phyloP scores from a whole-genome alignment of 345 rosid genomes.

The Lumnitzera racemosa region DNA sequence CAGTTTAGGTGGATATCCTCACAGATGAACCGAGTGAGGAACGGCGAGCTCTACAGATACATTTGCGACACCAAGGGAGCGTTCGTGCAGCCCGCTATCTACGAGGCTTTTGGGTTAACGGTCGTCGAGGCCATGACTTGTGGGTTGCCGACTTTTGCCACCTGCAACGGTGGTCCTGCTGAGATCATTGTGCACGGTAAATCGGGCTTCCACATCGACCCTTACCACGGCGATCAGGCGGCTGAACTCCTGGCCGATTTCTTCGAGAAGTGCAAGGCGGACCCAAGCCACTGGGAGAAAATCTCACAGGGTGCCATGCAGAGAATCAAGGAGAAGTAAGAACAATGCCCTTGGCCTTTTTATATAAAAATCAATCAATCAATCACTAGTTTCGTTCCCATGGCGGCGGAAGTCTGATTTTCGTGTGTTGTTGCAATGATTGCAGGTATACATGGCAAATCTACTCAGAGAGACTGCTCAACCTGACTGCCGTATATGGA shows the following conservation, averaged over 20 bases:
- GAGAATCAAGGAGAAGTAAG: slow-evolving; percentile 83
- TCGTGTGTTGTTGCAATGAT: not conserved
- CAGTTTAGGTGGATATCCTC: slow-evolving; percentile 93
- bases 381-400: no score
- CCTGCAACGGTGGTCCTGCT: slow-evolving; percentile 94
- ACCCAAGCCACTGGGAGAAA: slow-evolving; percentile 65
- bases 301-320: slow-evolving; percentile 73
- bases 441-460: slow-evolving; percentile 89
- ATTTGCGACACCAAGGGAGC: slow-evolving; percentile 81
- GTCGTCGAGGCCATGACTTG: slow-evolving; percentile 95
- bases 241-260: slow-evolving; percentile 66
- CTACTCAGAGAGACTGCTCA: slow-evolving; percentile 80
- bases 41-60: slow-evolving; percentile 79
- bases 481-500: slow-evolving; percentile 87
- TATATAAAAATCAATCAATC: not conserved
- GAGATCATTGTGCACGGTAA: slow-evolving; percentile 90
- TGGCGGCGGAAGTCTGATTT: no score
- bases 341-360: not conserved
- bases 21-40: slow-evolving; percentile 84
- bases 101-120: slow-evolving; percentile 87
- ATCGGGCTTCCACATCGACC: slow-evolving; percentile 90
- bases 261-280: slow-evolving; percentile 65
- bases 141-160: slow-evolving; percentile 84
- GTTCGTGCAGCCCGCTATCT: slow-evolving; percentile 84
- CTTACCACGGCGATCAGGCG: slow-evolving; percentile 87